Evolutionary conservation across 371 early-diverging fungal species (phyloP), one percentile per base, ranked within the genome.

Genomic region (Mortierella sp.): DNA sequence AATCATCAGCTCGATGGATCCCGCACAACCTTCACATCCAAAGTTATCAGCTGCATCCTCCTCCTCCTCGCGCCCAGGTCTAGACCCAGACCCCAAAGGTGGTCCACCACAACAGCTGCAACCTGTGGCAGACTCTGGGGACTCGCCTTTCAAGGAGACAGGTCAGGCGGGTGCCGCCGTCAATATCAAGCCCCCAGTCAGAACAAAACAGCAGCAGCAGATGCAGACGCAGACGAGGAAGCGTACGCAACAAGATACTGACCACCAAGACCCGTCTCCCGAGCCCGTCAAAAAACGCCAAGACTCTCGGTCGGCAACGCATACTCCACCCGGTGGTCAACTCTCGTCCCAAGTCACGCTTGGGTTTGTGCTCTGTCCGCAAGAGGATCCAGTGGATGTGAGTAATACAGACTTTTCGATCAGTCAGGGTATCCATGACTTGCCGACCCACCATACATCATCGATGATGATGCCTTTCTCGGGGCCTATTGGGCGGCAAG

Each of bases 321-420:
- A 24, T 6, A 16, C 29, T 6, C 35, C 44, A 51, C 49, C 56
- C 4, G 6, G 48, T 10, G 49, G 49, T 21, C 49, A 74, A 8
- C 16, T 58, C 11, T 75, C 75, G 8, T 71, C 65, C 2, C 65
- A 65, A 14, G 41, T 38, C 6, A 24, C 35, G 18, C 65, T 75
- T 16, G 80, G 75, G 14, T 75, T 80, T 63, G 60, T 51, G 16
- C 65, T 72, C 7, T 71, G 72, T 35, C 80, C 63, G 10, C 54
- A 65, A 49, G 44, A 63, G 27, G 72, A 71, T 21, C 18, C 55
- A 35, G 18, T 16, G 60, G 60, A 74, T 24, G 38, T 27, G 21
- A 65, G 56, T 21, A 54, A 49, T n/a, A 38, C 6, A 0, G 77
- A 75, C 51, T 78, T 83, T 48, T 55, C 79, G 18, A 56, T 27